Base-by-base conservation (phyloP, 2,329 filamentous ascomycete species). In the Myriosclerotinia scirpicola region DNA sequence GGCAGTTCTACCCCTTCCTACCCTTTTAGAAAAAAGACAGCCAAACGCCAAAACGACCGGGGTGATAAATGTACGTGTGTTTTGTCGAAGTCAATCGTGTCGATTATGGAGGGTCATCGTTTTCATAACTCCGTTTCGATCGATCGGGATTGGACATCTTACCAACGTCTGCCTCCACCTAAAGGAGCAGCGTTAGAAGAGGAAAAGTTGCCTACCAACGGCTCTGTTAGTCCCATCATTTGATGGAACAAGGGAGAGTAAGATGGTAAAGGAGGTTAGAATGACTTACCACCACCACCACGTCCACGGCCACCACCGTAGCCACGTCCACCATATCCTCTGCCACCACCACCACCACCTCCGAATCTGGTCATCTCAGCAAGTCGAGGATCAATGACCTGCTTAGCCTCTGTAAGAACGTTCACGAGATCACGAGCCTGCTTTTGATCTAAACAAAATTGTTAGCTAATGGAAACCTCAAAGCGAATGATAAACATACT, bases 341-440 rank as follows among this genome's bases (percentile, higher is more conserved):
- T 64, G 40, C 76, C 73, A 54, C 85, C 81, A 70, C 84, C 81
- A 70, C 84, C 79, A 70, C 84, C 81, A 72, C 87, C 83, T 72
- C 92, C 87, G 78, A 93, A 98, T 79, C 95, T 91, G 74, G 87
- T 89, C 95, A 99, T 98, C 84, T 99, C 95, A 71, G 89, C 88
- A 71, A 99, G 90, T 79, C 93, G 90, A 77, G 95, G 95, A 76
- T 98, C 95, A 80, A 99, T 93, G 81, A 96, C 90, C 84, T 99
- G 95, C 84, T 98, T 98, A 73, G 95, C 93, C 82, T 99, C 95
- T 77, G 89, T 89, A 74, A 99, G 90, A 75, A 99, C 92, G 75
- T 86, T 85, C 75, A 99, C 89, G 77, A 99, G 89, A 82, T 99
- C 95, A 85, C 95, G 94, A 81, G 95, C 94, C 87, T 95, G 91